Evolutionary conservation across 768 basidiomycete species (phyloP).

Genomic region (Suillus sp.): DNA sequence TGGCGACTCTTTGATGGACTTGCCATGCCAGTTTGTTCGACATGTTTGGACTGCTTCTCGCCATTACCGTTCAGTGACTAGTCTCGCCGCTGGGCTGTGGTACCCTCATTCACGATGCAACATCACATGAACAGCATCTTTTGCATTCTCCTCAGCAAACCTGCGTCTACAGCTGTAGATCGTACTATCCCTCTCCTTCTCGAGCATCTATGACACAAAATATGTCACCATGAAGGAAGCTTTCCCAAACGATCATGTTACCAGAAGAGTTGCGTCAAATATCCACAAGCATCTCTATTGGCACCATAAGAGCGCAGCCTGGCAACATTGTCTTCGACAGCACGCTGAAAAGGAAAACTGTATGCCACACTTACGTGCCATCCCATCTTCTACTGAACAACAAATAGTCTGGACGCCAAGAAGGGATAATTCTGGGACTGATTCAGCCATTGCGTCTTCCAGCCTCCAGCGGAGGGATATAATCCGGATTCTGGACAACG

Average conservation of each 20-base stretch:
- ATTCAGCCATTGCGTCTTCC: neutral
- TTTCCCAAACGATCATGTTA: neutral
- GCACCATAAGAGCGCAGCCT: neutral
- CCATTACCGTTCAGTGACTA: neutral
- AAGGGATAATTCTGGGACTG: neutral
- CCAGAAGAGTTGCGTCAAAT: neutral
- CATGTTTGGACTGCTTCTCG: too few relatives aligned
- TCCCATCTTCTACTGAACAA: neutral
- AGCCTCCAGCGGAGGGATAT: neutral
- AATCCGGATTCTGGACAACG: neutral
- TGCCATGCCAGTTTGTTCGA: too few relatives aligned
- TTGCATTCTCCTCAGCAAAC: neutral
- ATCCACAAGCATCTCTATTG: neutral
- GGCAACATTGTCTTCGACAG: neutral
- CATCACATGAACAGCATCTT: neutral
- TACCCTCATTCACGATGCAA: too few relatives aligned
- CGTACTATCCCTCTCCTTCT: neutral
- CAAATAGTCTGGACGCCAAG: neutral
- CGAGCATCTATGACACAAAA: neutral
- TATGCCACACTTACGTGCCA: neutral
- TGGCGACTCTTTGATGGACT: too few relatives aligned
- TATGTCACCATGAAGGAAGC: neutral
- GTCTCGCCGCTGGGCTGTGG: too few relatives aligned
- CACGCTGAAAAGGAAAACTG: neutral
- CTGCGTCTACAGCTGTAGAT: neutral